These are phyloP conservation scores for Pouteria campechiana DNA, from an alignment of 179 eudicot genomes.

Conservation along the genomic window DNA sequence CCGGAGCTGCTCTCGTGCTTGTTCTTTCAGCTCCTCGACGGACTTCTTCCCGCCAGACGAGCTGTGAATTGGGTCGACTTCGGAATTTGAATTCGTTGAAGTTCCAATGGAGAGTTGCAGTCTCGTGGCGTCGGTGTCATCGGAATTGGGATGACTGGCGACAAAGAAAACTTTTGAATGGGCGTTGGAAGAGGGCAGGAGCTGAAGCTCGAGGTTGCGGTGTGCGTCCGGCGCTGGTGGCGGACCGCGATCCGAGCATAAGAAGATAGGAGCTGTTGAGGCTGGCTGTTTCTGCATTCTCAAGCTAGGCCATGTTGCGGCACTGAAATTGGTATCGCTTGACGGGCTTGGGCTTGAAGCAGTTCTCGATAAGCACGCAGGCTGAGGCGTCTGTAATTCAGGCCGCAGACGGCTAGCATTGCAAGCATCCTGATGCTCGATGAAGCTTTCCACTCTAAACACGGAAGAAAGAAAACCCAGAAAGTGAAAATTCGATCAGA, in stretches of 20 bases:
- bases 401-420: conserved; percentile 36
- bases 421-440: conserved; percentile 94
- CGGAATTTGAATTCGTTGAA: conserved; percentile 11
- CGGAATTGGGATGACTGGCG: not conserved
- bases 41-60: not conserved
- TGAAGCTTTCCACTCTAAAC: conserved; percentile 86
- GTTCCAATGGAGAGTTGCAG: conserved; percentile 84
- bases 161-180: not conserved
- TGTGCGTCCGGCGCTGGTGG: not conserved
- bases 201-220: conserved; percentile 47
- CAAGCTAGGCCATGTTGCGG: conserved; percentile 6
- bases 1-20: conserved; percentile 32
- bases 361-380: conserved; percentile 27
- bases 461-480: not conserved
- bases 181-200: conserved; percentile 24
- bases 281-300: too few species aligned
- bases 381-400: conserved; percentile 5
- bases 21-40: conserved; percentile 11
- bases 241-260: not conserved
- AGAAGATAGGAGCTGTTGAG: too few species aligned
- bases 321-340: conserved; percentile 24
- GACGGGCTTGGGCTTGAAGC: conserved; percentile 60
- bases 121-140: conserved; percentile 27
- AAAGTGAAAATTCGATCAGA: too few species aligned
- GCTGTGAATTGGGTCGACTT: not conserved